Base-by-base conservation (phyloP, 768 basidiomycete genomes). In the Phanerochaete sordida region DNA sequence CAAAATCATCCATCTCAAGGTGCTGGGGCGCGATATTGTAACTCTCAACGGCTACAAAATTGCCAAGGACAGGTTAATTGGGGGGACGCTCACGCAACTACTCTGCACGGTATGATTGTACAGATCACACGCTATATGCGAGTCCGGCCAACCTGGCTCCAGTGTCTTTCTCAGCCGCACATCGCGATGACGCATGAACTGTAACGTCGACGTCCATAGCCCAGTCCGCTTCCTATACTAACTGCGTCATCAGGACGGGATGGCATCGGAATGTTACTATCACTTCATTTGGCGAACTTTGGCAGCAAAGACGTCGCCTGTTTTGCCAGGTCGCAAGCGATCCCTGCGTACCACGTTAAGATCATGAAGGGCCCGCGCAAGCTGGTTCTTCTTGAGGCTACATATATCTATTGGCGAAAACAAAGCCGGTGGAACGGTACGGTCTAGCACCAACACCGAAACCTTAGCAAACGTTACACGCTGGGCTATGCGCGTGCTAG, bases 11-110 rank as follows among this genome's bases (percentile, higher is more conserved):
- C 63, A 65, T 44, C 50, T 70, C 44, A 51, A 55, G 6, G 24
- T 68, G n/a, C 53, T 70, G 13, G 67, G 70, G 26, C 59, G 58
- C 21, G 58, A 67, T 15, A 57, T 69, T 21, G 37, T 72, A 15
- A 47, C 70, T 11, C 35, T 72, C 8, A 66, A 69, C 49, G 60
- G 64, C 8, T 56, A 50, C 7, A 26, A 65, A 30, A 63, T 62
- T 1, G 62, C 63, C 15, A 49, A 54, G 33, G 70, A 71, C 12
- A 57, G 70, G n/a, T n/a, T n/a, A n/a, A 13, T 58, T 72, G 26
- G 67, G 70, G 27, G 65, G 66, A 51, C 70, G 68, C 26, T 68
- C 64, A 30, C 39, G 57, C 7, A 65, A 61, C 9, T 71, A 70
- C 53, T 70, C 69, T 26, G 59, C 57, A 35, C 47, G 50, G 46